Conservation (phyloP, 2,329 filamentous ascomycete genomes). For the Colletotrichum filicis region DNA sequence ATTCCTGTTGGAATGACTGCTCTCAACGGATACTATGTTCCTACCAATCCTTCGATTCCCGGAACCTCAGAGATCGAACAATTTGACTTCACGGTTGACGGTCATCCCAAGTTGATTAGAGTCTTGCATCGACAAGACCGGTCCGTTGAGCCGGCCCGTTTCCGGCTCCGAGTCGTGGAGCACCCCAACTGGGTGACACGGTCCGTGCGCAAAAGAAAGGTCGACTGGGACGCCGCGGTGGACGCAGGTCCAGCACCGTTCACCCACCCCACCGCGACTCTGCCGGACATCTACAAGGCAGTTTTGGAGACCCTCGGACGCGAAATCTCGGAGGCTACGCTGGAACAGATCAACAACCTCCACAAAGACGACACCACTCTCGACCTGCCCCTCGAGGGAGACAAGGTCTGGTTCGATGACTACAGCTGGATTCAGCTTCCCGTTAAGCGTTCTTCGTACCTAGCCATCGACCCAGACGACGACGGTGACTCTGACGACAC, state of each 20-base stretch:
- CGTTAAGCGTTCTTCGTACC: background rate
- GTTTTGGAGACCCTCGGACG: background rate
- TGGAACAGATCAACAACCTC: background rate
- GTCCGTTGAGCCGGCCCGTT: background rate
- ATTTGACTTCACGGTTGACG: background rate
- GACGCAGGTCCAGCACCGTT: conserved; percentile 13
- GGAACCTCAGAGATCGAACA: background rate
- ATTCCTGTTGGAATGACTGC: background rate
- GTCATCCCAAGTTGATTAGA: background rate
- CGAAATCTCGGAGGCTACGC: conserved; percentile 10
- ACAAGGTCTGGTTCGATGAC: conserved; percentile 7
- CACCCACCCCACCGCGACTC: background rate
- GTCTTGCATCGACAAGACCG: conserved; percentile 4
- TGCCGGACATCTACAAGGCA: conserved; percentile 18
- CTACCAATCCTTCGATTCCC: background rate
- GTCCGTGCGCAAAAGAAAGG: conserved; percentile 16
- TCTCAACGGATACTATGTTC: background rate
- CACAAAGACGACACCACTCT: background rate
- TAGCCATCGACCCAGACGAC: background rate
- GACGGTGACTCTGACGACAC: background rate
- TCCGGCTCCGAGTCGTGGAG: conserved; percentile 13
- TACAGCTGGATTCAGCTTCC: background rate
- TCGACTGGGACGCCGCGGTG: conserved; percentile 5
- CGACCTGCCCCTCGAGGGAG: conserved; percentile 18
- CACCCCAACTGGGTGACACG: background rate